These are phyloP conservation scores for Solanum pinnatisectum DNA, from an alignment of 257 asterid species.

Conservation along the genomic window DNA sequence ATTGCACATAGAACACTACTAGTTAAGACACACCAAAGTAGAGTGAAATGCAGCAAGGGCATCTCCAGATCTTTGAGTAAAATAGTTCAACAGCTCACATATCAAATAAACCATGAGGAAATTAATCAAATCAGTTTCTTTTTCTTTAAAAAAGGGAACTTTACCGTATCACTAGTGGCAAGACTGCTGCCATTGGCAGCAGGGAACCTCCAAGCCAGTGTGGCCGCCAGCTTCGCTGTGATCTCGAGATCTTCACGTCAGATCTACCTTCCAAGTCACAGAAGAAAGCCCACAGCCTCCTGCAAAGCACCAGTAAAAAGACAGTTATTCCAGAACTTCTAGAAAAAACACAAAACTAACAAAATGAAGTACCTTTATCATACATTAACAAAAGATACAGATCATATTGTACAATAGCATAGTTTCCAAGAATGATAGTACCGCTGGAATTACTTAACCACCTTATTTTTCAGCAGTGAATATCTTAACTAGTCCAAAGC, in stretches of 20 bases:
- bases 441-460: not conserved
- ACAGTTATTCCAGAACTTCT: not conserved
- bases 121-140: not conserved
- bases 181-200: slow-evolving; percentile 61
- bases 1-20: not conserved
- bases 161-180: slow-evolving; percentile 65
- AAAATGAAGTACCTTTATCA: not conserved
- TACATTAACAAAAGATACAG: not conserved
- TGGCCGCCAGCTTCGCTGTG: slow-evolving; percentile 68
- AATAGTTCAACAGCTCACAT: not conserved
- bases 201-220: slow-evolving; percentile 70
- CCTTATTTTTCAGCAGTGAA: not conserved
- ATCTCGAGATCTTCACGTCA: slow-evolving; percentile 35
- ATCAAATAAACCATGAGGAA: not conserved
- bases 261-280: slow-evolving; percentile 40
- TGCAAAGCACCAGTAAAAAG: slow-evolving; percentile 8
- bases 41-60: not conserved
- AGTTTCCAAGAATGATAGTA: slow-evolving; percentile 1
- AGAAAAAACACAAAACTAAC: not conserved
- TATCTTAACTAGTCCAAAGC: not conserved
- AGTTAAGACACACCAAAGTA: not conserved
- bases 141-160: not conserved
- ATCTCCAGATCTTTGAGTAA: not conserved
- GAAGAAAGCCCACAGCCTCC: slow-evolving; percentile 35
- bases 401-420: slow-evolving; percentile 4